Conservation (phyloP, 331 rosid genomes). For the Dryas integrifolia region DNA sequence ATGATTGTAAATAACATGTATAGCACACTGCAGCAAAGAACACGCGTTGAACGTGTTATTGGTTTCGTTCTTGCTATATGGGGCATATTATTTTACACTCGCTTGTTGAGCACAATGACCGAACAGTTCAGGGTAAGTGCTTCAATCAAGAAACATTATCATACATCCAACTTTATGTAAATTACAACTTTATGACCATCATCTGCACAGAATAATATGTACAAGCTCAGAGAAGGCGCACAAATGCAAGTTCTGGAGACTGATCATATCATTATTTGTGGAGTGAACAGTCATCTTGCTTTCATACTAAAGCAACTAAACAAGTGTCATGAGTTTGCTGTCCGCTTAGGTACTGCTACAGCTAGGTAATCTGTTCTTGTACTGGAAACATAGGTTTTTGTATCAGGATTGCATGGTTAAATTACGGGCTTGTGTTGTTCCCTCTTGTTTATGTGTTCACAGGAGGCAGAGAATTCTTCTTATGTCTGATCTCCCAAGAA, state of each 20-base stretch:
- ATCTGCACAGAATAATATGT: conserved; percentile 76
- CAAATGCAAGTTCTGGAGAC: conserved; percentile 91
- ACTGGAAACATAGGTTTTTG: conserved; percentile 20
- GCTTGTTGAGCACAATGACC: conserved; percentile 87
- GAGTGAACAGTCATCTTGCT: conserved; percentile 78
- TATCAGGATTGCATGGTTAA: conserved; percentile 19
- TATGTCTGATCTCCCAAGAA: conserved; percentile 95
- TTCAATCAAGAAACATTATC: conserved; percentile 22
- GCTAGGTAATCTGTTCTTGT: conserved; percentile 69
- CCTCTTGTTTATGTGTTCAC: conserved; percentile 26
- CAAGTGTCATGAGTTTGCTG: conserved; percentile 78
- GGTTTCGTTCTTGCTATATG: conserved; percentile 92
- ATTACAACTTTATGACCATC: conserved; percentile 27
- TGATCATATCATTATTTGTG: conserved; percentile 95
- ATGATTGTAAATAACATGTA: conserved; percentile 18
- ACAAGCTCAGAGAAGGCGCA: conserved; percentile 87
- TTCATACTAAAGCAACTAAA: conserved; percentile 88
- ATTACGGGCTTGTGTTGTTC: conserved; percentile 31
- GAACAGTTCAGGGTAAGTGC: conserved; percentile 95
- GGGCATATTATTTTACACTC: conserved; percentile 96
- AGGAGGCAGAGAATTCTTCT: conserved; percentile 97
- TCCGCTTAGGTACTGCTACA: conserved; percentile 92
- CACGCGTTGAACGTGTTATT: conserved; percentile 82
- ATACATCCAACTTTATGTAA: conserved; percentile 24
- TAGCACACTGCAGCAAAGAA: conserved; percentile 56